Base-by-base conservation (phyloP, 352 stramenopile species). In the Nothophytophthora sp. region DNA sequence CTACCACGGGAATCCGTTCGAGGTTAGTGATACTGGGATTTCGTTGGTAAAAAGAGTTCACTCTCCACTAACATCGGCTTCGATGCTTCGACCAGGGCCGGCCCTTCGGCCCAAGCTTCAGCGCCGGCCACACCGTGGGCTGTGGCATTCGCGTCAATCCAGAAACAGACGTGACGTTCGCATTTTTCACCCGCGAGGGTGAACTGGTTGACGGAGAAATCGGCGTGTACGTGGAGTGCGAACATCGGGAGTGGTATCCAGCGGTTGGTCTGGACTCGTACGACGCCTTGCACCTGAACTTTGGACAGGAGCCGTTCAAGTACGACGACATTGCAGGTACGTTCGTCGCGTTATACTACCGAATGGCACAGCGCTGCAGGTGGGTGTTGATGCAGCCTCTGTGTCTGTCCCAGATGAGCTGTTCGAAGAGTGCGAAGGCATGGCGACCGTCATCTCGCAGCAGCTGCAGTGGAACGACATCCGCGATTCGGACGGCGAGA, bases 1-100 rank as follows among this genome's bases (percentile, higher is more conserved):
- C 23, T 92, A 87, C 54, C 63, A 83, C 47, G 67, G 57, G 12
- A 71, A 71, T n/a, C n/a, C n/a, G n/a, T n/a, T n/a, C n/a, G 10
- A n/a, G 41, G 41, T n/a, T n/a, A n/a, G n/a, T n/a, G n/a, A n/a
- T n/a, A n/a, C n/a, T n/a, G n/a, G n/a, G n/a, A n/a, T n/a, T n/a
- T n/a, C n/a, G n/a, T n/a, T n/a, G n/a, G n/a, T n/a, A n/a, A n/a
- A n/a, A n/a, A n/a, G n/a, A n/a, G n/a, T n/a, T n/a, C n/a, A n/a
- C n/a, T n/a, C n/a, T n/a, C n/a, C n/a, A n/a, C n/a, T n/a, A n/a
- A n/a, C n/a, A n/a, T n/a, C n/a, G n/a, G n/a, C n/a, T n/a, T n/a
- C n/a, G n/a, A n/a, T n/a, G n/a, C n/a, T n/a, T n/a, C n/a, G n/a
- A n/a, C 40, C 39, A 45, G 2, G 62, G 62, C 11, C 63, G 57